Conservation (phyloP, 176 grass and related monocot species). For the Sorghum bicolor region DNA sequence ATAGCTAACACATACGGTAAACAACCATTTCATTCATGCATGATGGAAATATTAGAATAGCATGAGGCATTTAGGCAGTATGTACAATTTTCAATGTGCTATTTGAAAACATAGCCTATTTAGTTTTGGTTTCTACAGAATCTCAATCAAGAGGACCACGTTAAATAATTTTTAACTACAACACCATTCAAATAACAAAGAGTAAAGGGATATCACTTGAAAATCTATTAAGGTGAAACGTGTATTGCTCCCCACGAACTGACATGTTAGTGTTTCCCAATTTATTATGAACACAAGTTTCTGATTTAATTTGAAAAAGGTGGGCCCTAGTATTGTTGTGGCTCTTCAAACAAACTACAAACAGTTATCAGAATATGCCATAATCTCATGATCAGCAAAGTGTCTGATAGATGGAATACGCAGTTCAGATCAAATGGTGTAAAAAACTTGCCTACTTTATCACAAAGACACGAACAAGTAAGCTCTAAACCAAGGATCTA, state of each 20-base stretch:
- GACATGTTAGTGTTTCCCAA: neutral
- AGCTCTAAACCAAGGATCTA: neutral
- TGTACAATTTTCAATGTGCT: neutral
- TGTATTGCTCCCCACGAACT: neutral
- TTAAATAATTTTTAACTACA: neutral
- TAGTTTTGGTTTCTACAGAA: constrained; percentile 5
- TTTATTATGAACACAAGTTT: neutral
- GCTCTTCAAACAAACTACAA: neutral
- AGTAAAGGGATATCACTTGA: constrained; percentile 17
- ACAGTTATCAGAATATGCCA: neutral
- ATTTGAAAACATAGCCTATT: neutral
- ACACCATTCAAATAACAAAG: neutral
- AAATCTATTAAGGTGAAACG: neutral
- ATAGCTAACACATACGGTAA: neutral
- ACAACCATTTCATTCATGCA: neutral
- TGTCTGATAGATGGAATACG: neutral
- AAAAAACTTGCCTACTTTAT: constrained; percentile 23
- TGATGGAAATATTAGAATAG: neutral
- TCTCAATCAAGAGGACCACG: neutral
- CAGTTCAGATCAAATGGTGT: constrained; percentile 14
- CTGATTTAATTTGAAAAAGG: neutral
- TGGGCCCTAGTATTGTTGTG: neutral
- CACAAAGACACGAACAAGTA: constrained; percentile 16
- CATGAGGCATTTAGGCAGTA: neutral
- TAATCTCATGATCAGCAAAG: constrained; percentile 3